Evolutionary conservation across 2,329 filamentous ascomycete species (phyloP).

Genomic region (Penicillium sp.): DNA sequence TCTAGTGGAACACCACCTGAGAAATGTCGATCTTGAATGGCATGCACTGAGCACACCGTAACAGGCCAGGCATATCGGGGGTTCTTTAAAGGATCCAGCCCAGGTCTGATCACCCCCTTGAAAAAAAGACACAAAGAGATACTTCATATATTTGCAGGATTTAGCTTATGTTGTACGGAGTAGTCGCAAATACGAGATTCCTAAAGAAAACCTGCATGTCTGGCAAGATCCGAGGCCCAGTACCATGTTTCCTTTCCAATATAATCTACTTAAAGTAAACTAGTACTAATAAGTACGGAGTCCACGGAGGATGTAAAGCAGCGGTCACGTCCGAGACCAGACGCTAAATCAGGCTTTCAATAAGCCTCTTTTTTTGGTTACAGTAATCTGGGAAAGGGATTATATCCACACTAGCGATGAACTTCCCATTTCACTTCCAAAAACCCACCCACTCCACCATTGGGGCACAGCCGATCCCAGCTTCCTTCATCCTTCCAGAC

Average conservation of each 20-base stretch:
- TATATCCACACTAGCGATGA: slow-evolving; percentile 4
- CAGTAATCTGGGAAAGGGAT: slow-evolving; percentile 11
- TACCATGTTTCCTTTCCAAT: not conserved
- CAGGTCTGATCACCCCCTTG: slow-evolving; percentile 1
- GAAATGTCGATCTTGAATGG: slow-evolving; percentile 21
- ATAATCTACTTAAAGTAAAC: not conserved
- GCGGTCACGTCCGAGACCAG: slow-evolving; percentile 21
- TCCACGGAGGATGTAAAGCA: not conserved
- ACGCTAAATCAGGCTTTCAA: slow-evolving; percentile 13
- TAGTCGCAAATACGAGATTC: slow-evolving; percentile 2
- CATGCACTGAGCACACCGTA: slow-evolving; percentile 18
- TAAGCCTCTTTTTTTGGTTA: slow-evolving; percentile 15
- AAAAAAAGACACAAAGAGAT: not conserved
- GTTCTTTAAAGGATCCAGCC: not conserved
- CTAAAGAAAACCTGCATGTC: slow-evolving; percentile 1
- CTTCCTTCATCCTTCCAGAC: slow-evolving; percentile 27
- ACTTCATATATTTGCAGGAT: not conserved
- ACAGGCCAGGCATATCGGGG: not conserved
- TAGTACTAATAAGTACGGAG: not conserved
- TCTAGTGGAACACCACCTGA: slow-evolving; percentile 17
- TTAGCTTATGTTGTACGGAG: not conserved
- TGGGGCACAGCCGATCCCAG: slow-evolving; percentile 16
- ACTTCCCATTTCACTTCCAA: not conserved
- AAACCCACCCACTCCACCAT: slow-evolving; percentile 3
- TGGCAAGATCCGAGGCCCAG: slow-evolving; percentile 2